These are phyloP conservation scores for Oidium heveae DNA, from an alignment of 2,329 filamentous ascomycete genomes.

Conservation along the genomic window DNA sequence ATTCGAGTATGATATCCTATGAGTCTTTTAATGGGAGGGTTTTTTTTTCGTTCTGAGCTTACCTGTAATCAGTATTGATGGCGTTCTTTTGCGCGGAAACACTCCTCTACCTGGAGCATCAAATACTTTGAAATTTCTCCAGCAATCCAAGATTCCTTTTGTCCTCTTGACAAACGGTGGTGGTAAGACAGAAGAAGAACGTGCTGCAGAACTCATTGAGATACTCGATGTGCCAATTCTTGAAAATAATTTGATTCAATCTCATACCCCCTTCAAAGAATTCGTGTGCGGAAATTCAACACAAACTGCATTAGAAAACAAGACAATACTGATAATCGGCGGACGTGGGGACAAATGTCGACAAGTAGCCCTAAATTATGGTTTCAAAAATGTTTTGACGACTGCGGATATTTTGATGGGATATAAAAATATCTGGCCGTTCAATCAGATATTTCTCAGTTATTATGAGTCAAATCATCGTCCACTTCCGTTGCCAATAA, in stretches of 20 bases:
- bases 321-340: slow-evolving; percentile 51
- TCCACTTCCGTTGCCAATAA: slow-evolving; percentile 25
- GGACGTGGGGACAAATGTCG: slow-evolving; percentile 17
- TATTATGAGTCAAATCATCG: slow-evolving; percentile 33
- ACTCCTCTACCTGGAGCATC: slow-evolving; percentile 56
- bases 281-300: slow-evolving; percentile 33
- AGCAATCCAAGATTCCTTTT: slow-evolving; percentile 57
- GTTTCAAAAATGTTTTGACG: slow-evolving; percentile 61
- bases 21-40: background rate
- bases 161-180: slow-evolving; percentile 92
- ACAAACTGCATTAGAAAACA: slow-evolving; percentile 26
- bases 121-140: slow-evolving; percentile 46
- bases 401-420: slow-evolving; percentile 60
- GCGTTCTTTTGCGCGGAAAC: slow-evolving; percentile 70
- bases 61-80: slow-evolving; percentile 35
- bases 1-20: background rate
- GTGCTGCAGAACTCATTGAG: slow-evolving; percentile 41
- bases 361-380: slow-evolving; percentile 41
- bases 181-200: slow-evolving; percentile 53
- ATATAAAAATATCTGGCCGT: slow-evolving; percentile 58
- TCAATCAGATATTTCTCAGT: slow-evolving; percentile 38
- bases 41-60: no score
- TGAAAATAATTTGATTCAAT: slow-evolving; percentile 55
- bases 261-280: slow-evolving; percentile 69
- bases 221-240: slow-evolving; percentile 39